These are phyloP conservation scores for Clonostachys rosea DNA, from an alignment of 2,329 filamentous ascomycete species.

Conservation along the genomic window DNA sequence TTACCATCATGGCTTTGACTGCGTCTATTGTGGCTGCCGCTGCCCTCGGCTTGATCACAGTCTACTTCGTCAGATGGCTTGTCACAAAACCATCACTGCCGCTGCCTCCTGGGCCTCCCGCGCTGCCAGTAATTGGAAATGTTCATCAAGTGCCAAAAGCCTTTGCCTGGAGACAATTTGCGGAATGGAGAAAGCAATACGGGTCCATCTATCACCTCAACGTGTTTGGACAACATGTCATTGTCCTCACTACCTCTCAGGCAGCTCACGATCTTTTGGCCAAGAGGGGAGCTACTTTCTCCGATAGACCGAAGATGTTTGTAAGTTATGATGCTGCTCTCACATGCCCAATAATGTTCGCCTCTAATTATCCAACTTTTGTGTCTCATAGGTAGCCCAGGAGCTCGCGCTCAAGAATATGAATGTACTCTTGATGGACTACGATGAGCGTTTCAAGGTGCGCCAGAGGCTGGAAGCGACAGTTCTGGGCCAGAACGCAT, in stretches of 20 bases:
- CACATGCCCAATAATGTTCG: background rate
- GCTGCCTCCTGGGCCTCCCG: slow-evolving; percentile 22
- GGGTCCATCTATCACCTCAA: slow-evolving; percentile 12
- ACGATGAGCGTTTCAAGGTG: slow-evolving; percentile 27
- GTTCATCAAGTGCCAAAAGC: slow-evolving; percentile 16
- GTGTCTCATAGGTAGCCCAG: slow-evolving; percentile 8
- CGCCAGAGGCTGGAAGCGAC: slow-evolving; percentile 31
- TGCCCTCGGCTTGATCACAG: too few species aligned
- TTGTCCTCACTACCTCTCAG: slow-evolving; percentile 11
- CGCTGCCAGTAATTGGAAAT: slow-evolving; percentile 12
- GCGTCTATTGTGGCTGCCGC: too few species aligned
- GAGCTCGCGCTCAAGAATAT: slow-evolving; percentile 13
- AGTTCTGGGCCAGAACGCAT: slow-evolving; percentile 19
- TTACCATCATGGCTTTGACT: too few species aligned
- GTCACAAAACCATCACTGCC: background rate
- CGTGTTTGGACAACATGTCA: slow-evolving; percentile 10
- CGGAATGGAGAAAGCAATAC: slow-evolving; percentile 24
- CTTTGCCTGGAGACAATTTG: slow-evolving; percentile 39
- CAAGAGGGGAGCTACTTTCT: slow-evolving; percentile 8
- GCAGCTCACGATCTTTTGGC: slow-evolving; percentile 12
- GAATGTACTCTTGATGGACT: slow-evolving; percentile 32
- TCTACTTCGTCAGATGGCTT: too few species aligned
- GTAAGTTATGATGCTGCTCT: slow-evolving; percentile 13
- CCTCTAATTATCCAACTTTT: background rate
- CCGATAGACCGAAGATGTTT: slow-evolving; percentile 25